These are phyloP conservation scores for Skeletonema grethae DNA, from an alignment of 108 stramenopile genomes.

Conservation along the genomic window DNA sequence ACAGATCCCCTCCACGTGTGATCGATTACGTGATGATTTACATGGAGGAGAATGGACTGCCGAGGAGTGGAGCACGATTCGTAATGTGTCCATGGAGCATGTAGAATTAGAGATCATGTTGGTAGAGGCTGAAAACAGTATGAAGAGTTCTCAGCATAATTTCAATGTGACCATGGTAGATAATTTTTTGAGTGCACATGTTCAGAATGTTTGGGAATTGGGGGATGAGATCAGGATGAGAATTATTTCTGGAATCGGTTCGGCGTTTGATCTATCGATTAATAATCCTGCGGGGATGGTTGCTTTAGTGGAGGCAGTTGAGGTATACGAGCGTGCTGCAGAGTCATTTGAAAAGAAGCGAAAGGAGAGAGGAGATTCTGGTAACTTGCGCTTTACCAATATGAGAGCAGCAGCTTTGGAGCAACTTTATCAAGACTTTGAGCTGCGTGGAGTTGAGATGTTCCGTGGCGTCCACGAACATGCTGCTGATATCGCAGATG, in stretches of 20 bases:
- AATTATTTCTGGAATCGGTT: conserved; percentile 77
- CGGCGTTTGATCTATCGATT: conserved; percentile 83
- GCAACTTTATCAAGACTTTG: conserved; percentile 86
- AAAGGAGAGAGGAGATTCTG: conserved; percentile 39
- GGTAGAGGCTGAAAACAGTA: conserved; percentile 86
- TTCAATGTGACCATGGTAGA: conserved; percentile 77
- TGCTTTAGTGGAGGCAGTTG: conserved; percentile 88
- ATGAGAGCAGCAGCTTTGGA: conserved; percentile 86
- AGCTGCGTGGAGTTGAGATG: conserved; percentile 73
- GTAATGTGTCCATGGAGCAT: conserved; percentile 81
- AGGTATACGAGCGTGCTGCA: conserved; percentile 83
- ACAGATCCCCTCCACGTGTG: conserved; percentile 84
- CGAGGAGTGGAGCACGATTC: conserved; percentile 82
- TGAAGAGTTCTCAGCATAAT: conserved; percentile 57
- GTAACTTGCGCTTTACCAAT: conserved; percentile 77
- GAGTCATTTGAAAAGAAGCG: conserved; percentile 72
- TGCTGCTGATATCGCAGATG: conserved; percentile 67
- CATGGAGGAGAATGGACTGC: conserved; percentile 84
- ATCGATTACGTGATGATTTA: conserved; percentile 83
- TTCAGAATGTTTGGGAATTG: conserved; percentile 92
- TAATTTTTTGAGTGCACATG: conserved; percentile 79
- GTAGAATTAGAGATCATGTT: conserved; percentile 88
- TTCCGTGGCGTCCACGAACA: conserved; percentile 72
- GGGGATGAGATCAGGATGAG: conserved; percentile 89
- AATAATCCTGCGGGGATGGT: conserved; percentile 89